phyloP scores from a whole-genome alignment of 1,284 basidiomycete genomes.

The Rhodotorula sp. region DNA sequence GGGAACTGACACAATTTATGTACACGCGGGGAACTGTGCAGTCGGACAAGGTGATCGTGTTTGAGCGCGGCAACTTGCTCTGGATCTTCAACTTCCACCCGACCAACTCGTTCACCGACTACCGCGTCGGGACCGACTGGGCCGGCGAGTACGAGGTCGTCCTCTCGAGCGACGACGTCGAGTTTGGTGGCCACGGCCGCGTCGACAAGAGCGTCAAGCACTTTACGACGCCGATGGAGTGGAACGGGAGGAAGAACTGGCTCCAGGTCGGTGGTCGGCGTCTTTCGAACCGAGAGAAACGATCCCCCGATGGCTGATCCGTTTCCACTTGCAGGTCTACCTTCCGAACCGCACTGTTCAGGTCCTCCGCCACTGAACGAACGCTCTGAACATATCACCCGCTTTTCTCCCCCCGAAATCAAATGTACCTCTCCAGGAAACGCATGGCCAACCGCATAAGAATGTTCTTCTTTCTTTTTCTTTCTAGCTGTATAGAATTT shows the following conservation, averaged over 20 bases:
- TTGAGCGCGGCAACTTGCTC: constrained; percentile 84
- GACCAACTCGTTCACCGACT: constrained; percentile 82
- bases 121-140: constrained; percentile 83
- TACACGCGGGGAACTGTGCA: constrained; percentile 9
- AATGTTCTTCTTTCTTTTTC: too few relatives aligned
- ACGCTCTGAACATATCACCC: background rate
- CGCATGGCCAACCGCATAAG: too few relatives aligned
- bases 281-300: too few relatives aligned
- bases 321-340: constrained; percentile 25
- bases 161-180: constrained; percentile 79
- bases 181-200: constrained; percentile 86
- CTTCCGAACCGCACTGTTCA: constrained; percentile 32
- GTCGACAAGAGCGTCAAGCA: constrained; percentile 66
- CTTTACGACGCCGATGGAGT: constrained; percentile 80
- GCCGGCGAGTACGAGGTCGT: constrained; percentile 83
- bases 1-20: background rate
- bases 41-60: constrained; percentile 85
- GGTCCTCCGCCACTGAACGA: constrained; percentile 31
- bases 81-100: constrained; percentile 98
- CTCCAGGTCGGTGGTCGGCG: constrained; percentile 61
- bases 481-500: too few relatives aligned
- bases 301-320: too few relatives aligned
- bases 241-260: constrained; percentile 89
- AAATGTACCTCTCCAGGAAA: too few relatives aligned
- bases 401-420: background rate